Conservation (phyloP, 2,329 filamentous ascomycete species). For the Leptographium procerum region DNA sequence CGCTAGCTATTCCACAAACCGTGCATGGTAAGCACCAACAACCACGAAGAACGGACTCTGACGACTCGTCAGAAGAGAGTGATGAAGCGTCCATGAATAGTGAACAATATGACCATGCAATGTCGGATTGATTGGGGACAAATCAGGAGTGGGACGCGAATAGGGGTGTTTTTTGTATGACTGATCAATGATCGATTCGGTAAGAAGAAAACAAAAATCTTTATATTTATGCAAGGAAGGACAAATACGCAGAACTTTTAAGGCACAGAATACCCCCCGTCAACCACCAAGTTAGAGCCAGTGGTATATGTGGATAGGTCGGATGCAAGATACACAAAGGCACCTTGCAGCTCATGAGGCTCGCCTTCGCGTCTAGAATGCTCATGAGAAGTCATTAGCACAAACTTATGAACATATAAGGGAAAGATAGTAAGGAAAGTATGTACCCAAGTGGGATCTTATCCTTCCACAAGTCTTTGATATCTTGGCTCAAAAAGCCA, state of each 20-base stretch:
- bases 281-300: slow-evolving; percentile 59
- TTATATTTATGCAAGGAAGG: neutral
- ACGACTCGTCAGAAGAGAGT: no score
- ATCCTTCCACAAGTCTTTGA: slow-evolving; percentile 60
- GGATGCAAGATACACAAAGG: slow-evolving; percentile 68
- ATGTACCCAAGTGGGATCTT: slow-evolving; percentile 64
- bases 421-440: neutral
- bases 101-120: no score
- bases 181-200: no score
- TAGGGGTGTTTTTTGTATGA: no score
- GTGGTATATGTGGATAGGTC: slow-evolving; percentile 74
- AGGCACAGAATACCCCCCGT: slow-evolving; percentile 54
- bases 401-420: neutral
- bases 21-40: neutral
- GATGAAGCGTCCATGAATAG: no score
- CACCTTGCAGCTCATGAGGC: slow-evolving; percentile 65
- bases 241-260: neutral
- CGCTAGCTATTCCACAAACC: neutral
- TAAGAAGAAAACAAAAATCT: neutral
- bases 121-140: no score
- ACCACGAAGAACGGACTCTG: neutral
- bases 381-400: slow-evolving; percentile 5
- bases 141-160: no score
- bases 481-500: slow-evolving; percentile 49
- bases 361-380: slow-evolving; percentile 52